Base-by-base conservation (phyloP, 306 rosid species). In the Vachellia collinsii region DNA sequence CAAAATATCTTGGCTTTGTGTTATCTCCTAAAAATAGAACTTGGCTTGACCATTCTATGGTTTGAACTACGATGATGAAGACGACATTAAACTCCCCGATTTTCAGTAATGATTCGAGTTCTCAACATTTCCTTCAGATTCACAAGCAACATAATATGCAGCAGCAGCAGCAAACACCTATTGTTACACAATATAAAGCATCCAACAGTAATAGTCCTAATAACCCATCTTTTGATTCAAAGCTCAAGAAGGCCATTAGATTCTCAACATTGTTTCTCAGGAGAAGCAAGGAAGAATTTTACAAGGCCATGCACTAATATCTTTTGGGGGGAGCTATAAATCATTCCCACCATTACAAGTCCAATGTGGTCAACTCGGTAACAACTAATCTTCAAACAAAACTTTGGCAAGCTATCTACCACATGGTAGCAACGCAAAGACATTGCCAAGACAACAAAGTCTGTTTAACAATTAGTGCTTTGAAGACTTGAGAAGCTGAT, bases 271-370 rank as follows among this genome's bases (percentile, higher is more conserved):
- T 7, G 53, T 74, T 61, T 56, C 85, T 41, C 88, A 77, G 58
- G 88, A 80, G 34, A 29, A 29, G 69, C 86, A 86, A 63, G 90
- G 88, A 59, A 87, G 86, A 83, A 79, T 50, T 68, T 38, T 82
- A 48, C 86, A 65, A 36, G 88, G 87, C 46, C 91, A 80, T 59
- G 82, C 81, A 22, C 91, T 82, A 83, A 85, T 88, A 83, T 88
- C 91, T 46, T 90, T 87, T 70, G 91, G 86, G 43, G 92, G 89
- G 56, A 83, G 82, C 79, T 72, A 77, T 76, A 63, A 72, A 34
- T 76, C 87, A 67, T 20, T 85, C 77, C 70, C 48, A n/a, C 78
- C 81, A 43, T 79, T 65, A 39, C 79, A 74, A 34, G 83, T 82
- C 76, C 85, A 84, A 78, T 29, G 34, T 29, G 86, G 69, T 20